These are phyloP conservation scores for Sporormia fimetaria DNA, from an alignment of 495 filamentous ascomycete genomes.

Conservation along the genomic window DNA sequence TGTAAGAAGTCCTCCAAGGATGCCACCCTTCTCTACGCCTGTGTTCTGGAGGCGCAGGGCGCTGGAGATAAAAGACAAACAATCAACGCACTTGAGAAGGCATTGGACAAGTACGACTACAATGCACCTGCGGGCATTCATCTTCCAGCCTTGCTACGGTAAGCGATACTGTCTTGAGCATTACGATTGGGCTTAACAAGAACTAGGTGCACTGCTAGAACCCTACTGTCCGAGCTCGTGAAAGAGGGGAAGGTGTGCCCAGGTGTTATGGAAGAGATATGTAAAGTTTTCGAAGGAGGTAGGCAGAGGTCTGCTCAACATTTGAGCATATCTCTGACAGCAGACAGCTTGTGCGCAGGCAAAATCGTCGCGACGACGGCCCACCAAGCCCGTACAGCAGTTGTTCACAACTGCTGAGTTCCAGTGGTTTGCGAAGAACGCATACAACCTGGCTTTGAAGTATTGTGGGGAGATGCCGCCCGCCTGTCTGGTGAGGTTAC, in stretches of 20 bases:
- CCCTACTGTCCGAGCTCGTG: constrained; percentile 45
- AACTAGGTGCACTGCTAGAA: constrained; percentile 42
- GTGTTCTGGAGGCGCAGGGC: constrained; percentile 62
- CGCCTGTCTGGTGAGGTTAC: constrained; percentile 42
- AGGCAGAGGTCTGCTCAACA: constrained; percentile 20
- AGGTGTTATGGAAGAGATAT: constrained; percentile 37
- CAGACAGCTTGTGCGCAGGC: constrained; percentile 36
- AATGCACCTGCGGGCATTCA: constrained; percentile 44
- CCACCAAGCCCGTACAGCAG: constrained; percentile 24
- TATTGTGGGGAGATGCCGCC: constrained; percentile 45
- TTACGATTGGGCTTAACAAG: background rate
- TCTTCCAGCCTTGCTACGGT: constrained; percentile 56
- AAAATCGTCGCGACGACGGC: constrained; percentile 30
- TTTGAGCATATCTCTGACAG: constrained; percentile 1
- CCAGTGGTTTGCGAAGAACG: constrained; percentile 70
- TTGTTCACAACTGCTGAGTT: constrained; percentile 52
- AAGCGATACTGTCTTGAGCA: constrained; percentile 1
- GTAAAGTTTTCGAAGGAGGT: constrained; percentile 54
- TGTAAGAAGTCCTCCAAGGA: constrained; percentile 39
- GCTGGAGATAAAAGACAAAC: constrained; percentile 47
- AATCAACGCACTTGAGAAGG: constrained; percentile 45
- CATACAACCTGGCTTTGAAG: constrained; percentile 62
- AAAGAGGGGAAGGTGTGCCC: constrained; percentile 2
- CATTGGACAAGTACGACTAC: constrained; percentile 46
- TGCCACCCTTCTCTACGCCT: constrained; percentile 57